Base-by-base conservation (phyloP, 2,329 filamentous ascomycete species). In the Botrytis elliptica region DNA sequence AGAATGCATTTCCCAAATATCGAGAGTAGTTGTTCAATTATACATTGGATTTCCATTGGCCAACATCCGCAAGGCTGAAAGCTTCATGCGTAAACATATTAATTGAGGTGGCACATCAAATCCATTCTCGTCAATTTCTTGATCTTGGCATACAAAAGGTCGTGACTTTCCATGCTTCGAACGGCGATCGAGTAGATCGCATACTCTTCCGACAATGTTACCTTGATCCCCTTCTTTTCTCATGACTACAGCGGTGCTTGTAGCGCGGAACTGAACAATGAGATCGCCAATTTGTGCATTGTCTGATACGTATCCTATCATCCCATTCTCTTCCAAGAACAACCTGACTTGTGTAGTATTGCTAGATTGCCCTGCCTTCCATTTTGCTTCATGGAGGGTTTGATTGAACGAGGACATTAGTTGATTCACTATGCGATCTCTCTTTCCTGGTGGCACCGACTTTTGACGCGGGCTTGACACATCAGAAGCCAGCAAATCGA, bases 321-420 rank as follows among this genome's bases (percentile, higher is more conserved):
- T 69, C 10, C 71, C 71, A 69, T 70, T 70, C 20, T 73, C 71
- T 40, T 73, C 71, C 8, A 73, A 44, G 59, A 73, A 73, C 3
- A 73, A 49, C 29, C 46, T 72, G n/a, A 40, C 65, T 18, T 8
- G 7, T 59, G 59, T 40, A 20, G 16, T 25, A 22, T 67, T 67
- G 8, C n/a, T 20, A 20, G 70, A 72, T 44, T 55, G 38, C 18
- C 59, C 62, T 49, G 36, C 22, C 36, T 69, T 73, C 55, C 57
- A 73, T 62, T 73, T 69, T 36, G 71, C 71, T 29, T 68, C 57
- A 33, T 73, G 71, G 22, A 73, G 36, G 12, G 57, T 73, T 63
- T 73, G 65, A 29, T 36, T 38, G n/a, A 73, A 70, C 5, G 71
- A 69, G 20, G n/a, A 52, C 42, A 70, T 42, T 10, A 70, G 71